Base-by-base conservation (phyloP, 768 basidiomycete species). In the Termitomyces sp. region DNA sequence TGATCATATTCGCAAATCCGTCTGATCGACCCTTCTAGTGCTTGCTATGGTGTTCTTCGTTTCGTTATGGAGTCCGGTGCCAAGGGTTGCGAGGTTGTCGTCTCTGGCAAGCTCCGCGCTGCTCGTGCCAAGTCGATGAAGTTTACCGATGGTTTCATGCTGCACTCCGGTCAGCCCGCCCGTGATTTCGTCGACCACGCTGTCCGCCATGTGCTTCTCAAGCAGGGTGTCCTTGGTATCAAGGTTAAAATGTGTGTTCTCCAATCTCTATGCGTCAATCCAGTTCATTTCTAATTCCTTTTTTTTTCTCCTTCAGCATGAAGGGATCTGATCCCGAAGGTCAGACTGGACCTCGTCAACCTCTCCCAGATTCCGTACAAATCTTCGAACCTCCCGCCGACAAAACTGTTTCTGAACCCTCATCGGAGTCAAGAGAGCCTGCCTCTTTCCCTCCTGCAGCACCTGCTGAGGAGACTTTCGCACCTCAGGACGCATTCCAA, bases 61-160 rank as follows among this genome's bases (percentile, higher is more conserved):
- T 99, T 98, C 81, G 95, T 99, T 68, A 99, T 99, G 97, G 97
- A 99, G 80, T 98, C 96, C 59, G 93, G 93, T 67, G 97, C 97
- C 66, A 99, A 99, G 81, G 97, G 97, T 75, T 98, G 95, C 72
- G 97, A 99, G 77, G 97, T 99, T 63, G 93, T 98, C 71, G 95
- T 99, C 64, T 98, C 96, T 63, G 97, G 97, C 73, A 99, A 99
- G 78, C 93, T 99, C 72, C 94, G 97, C 73, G 97, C 96, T 65
- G 97, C 97, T 65, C 95, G 96, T 84, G 97, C 97, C 70, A 99
- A 99, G 80, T 92, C 94, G 20, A 99, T 99, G 97, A 99, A 99
- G 78, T 98, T 99, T 81, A 98, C 95, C 72, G 97, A 99, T 70
- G 97, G 97, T 57, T 98, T 98, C 89, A 94, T 94, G 92, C 92